phyloP scores from a whole-genome alignment of 202 grass and related monocot genomes.

The Brachypodium distachyon region DNA sequence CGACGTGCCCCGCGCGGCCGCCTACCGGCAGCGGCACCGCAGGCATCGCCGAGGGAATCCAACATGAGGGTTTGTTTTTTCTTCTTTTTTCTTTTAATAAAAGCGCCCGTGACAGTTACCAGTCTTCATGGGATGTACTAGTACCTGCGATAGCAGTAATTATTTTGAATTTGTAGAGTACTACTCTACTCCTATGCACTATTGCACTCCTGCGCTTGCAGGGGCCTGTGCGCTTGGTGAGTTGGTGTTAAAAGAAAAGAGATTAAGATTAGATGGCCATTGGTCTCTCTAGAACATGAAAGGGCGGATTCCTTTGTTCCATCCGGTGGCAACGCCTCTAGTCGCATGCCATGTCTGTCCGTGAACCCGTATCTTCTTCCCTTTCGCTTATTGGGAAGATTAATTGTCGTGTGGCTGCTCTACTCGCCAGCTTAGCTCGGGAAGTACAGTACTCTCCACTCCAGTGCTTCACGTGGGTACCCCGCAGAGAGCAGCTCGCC shows the following conservation, averaged over 20 bases:
- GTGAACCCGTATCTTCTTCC: not conserved
- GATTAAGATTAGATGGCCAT: not conserved
- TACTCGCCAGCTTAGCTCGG: not conserved
- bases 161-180: too few species aligned
- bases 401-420: not conserved
- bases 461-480: too few species aligned
- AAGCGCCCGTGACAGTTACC: not conserved
- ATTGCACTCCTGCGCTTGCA: too few species aligned
- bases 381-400: not conserved
- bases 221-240: too few species aligned
- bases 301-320: not conserved
- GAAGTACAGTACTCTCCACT: not conserved
- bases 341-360: not conserved
- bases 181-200: too few species aligned
- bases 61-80: not conserved
- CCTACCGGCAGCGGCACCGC: not conserved
- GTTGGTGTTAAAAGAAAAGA: too few species aligned
- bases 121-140: not conserved
- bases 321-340: not conserved
- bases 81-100: too few species aligned
- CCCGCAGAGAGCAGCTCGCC: too few species aligned
- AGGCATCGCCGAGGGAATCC: constrained; percentile 23
- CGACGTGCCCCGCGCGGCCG: constrained; percentile 21
- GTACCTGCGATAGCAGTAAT: too few species aligned
- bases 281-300: not conserved